These are phyloP conservation scores for Nectriaceae sp. DNA, from an alignment of 2,329 filamentous ascomycete species.

Conservation along the genomic window DNA sequence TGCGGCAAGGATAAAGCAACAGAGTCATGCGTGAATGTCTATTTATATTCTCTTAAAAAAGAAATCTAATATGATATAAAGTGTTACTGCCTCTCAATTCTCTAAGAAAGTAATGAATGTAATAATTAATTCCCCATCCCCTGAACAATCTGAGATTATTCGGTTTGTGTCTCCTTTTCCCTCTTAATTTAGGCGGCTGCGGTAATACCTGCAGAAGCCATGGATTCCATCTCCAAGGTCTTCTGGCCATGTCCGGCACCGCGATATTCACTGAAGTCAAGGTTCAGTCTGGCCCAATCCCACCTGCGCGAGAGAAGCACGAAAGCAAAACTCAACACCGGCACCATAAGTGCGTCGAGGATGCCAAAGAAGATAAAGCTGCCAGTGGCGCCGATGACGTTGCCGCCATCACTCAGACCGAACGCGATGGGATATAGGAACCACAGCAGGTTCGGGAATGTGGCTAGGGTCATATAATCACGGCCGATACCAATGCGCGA, in stretches of 20 bases:
- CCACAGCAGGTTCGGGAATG: slow-evolving; percentile 51
- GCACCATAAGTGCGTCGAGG: slow-evolving; percentile 48
- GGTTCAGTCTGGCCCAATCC: slow-evolving; percentile 50
- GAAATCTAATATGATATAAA: too few relatives aligned
- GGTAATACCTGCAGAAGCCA: too few relatives aligned
- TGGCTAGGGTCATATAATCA: slow-evolving; percentile 45
- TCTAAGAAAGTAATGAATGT: too few relatives aligned
- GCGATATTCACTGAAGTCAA: slow-evolving; percentile 55
- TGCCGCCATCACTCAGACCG: slow-evolving; percentile 52
- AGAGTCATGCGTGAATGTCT: neutral
- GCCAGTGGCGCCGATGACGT: slow-evolving; percentile 46
- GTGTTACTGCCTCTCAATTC: too few relatives aligned
- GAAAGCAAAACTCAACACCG: slow-evolving; percentile 42
- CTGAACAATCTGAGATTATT: too few relatives aligned
- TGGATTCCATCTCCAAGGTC: too few relatives aligned
- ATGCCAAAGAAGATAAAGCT: slow-evolving; percentile 54
- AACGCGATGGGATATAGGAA: slow-evolving; percentile 54
- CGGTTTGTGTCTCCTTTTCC: too few relatives aligned
- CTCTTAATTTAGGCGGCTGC: too few relatives aligned
- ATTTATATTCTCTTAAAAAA: too few relatives aligned
- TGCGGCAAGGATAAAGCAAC: neutral
- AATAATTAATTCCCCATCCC: too few relatives aligned
- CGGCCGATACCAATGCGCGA: slow-evolving; percentile 41
- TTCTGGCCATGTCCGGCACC: too few relatives aligned
- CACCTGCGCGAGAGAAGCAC: slow-evolving; percentile 46